Base-by-base conservation (phyloP, 495 filamentous ascomycete species). In the Hypoxylon fragiforme region DNA sequence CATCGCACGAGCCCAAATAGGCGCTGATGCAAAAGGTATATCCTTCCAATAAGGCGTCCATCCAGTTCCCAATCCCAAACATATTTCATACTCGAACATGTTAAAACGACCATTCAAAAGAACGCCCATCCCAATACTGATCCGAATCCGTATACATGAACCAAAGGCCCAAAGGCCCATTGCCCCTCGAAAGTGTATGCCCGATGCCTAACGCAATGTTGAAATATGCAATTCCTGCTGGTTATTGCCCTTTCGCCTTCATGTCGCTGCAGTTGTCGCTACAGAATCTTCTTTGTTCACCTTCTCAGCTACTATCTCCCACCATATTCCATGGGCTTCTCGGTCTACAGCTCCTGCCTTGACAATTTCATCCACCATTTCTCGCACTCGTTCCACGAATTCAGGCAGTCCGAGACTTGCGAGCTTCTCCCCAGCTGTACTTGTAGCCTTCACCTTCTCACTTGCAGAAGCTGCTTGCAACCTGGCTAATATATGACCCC, bases 321-420 rank as follows among this genome's bases (percentile, higher is more conserved):
- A 97, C 80, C 91, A 91, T 50, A 68, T 47, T 19, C 82, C 83
- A 73, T 97, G 95, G 35, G 85, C 82, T 43, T 82, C 78, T 67
- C 90, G 84, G 69, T 97, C 92, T 26, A 96, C 86, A 35, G 80
- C 79, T 8, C 86, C 83, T 18, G 96, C 83, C 63, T 81, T 83
- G 49, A 80, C 79, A 57, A 95, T 67, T 71, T 88, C 85, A 11
- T 96, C 92, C 11, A 91, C 87, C 56, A 96, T 79, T 24, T 85
- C 82, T 4, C 88, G 85, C n/a, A 97, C 84, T 64, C 84, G 85
- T 39, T 75, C 83, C n/a, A 92, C 86, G 71, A 95, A 96, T 70
- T 98, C 94, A 0, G 86, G 84, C 70, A 97, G 78, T 0, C 94
- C 95, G 31, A 86, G 80, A 1, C 81, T 78, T 1, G 89, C 88